Conservation (phyloP, 2,329 filamentous ascomycete genomes). For the Beauveria varroae region DNA sequence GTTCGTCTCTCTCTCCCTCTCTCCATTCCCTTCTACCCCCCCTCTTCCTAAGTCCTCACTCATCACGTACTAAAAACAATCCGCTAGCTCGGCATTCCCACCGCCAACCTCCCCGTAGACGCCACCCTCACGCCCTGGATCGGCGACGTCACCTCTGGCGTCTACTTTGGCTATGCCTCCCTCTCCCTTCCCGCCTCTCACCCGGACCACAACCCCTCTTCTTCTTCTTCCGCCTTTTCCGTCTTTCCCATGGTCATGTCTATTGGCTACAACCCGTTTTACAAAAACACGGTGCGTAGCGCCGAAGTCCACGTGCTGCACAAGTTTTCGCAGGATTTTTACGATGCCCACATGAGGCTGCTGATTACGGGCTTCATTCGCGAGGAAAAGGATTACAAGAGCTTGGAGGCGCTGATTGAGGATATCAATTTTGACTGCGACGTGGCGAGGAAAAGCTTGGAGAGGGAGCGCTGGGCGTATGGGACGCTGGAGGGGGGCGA, state of each 20-base stretch:
- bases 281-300: conserved; percentile 79
- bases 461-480: conserved; percentile 52
- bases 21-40: neutral
- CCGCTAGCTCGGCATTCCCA: conserved; percentile 81
- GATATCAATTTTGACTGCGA: conserved; percentile 88
- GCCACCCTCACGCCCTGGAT: conserved; percentile 53
- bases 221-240: conserved; percentile 19
- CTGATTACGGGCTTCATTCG: conserved; percentile 81
- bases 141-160: conserved; percentile 60
- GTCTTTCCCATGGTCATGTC: conserved; percentile 87
- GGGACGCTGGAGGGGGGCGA: conserved; percentile 26
- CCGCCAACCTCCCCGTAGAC: conserved; percentile 82
- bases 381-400: conserved; percentile 81
- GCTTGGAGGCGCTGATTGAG: conserved; percentile 71
- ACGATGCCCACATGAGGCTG: conserved; percentile 70
- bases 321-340: conserved; percentile 73
- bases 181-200: conserved; percentile 51
- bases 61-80: neutral
- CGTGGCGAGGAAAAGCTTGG: conserved; percentile 68
- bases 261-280: conserved; percentile 96
- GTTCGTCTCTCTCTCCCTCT: conserved; percentile 34
- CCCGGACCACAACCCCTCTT: conserved; percentile 27
- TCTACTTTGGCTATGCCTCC: conserved; percentile 90
- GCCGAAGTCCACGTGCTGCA: conserved; percentile 90
- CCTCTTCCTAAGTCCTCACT: neutral